Percentiles rank a stretch among this genome's conserved stretches.
Evolutionary conservation across 2,329 filamentous ascomycete genomes (phyloP).

Genomic region (Rasamsonia emersonii): DNA sequence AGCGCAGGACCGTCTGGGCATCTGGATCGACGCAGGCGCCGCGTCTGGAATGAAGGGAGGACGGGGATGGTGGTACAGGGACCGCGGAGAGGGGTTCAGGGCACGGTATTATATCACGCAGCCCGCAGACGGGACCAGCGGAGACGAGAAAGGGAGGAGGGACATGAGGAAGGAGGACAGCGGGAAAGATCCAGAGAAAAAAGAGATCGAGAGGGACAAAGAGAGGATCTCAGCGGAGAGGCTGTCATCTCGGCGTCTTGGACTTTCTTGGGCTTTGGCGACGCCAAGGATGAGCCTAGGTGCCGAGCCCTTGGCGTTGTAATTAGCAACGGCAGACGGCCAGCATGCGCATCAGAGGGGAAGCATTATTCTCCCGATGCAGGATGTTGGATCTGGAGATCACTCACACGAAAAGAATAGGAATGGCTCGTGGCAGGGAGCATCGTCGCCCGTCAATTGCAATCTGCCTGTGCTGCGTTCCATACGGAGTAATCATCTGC

Average conservation of each 20-base stretch:
- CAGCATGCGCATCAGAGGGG: no score
- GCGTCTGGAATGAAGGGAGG: conserved; percentile 4
- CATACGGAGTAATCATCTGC: no score
- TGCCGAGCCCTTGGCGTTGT: conserved; percentile 4
- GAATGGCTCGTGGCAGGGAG: no score
- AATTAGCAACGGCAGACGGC: no score
- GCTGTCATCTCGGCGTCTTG: not conserved
- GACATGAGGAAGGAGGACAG: not conserved
- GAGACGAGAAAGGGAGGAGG: conserved; percentile 1
- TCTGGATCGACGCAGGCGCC: conserved; percentile 2
- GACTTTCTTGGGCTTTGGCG: conserved; percentile 1
- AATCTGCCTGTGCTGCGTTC: no score
- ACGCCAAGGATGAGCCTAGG: not conserved
- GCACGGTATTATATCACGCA: conserved; percentile 1
- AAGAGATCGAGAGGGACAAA: no score
- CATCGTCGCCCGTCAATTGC: no score
- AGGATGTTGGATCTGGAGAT: no score
- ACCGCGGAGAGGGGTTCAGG: conserved; percentile 1
- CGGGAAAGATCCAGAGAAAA: not conserved
- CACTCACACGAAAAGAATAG: no score
- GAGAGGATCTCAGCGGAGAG: not conserved
- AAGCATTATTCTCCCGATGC: no score
- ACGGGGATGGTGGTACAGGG: no score
- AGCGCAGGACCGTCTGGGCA: not conserved
- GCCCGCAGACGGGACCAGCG: no score